Base-by-base conservation (phyloP, 805 yeast genomes). In the Kuraishia borneana region DNA sequence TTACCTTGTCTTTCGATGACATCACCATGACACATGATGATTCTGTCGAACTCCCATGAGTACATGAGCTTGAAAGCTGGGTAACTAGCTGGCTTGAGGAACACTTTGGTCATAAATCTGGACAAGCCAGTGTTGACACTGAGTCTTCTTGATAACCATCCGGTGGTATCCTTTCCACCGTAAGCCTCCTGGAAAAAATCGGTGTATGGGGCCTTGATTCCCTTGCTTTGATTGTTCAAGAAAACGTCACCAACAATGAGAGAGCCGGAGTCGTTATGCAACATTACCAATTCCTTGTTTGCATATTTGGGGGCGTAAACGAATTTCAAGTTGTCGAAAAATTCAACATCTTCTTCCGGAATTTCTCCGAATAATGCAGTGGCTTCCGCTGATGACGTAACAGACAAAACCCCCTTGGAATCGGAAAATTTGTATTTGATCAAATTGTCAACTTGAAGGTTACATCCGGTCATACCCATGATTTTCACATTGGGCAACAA, bases 11-110 rank as follows among this genome's bases (percentile, higher is more conserved):
- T 44, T 17, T 68, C 73, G 36, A 76, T 56, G 8, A 73, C 59
- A 41, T 68, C 68, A 10, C 85, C 85, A 47, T 76, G 84, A 41
- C 78, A 70, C 43, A 65, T 55, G 26, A 77, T 68, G 33, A 73
- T 54, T n/a, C 58, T 55, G 10, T 66, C 65, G 39, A 73, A 65
- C 28, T 67, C 65, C 70, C 70, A 65, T 7, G 44, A 36, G 23
- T 54, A 36, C 16, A 63, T 45, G 19, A 58, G 47, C 20, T 56
- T 40, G 14, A 63, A 54, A 10, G 13, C 34, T 18, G 21, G 31
- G 18, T 18, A 22, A 29, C 29, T 28, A 39, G 38, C 46, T 7
- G 42, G 42, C 5, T 50, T 30, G 21, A 55, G 33, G 30, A 52
- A 20, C 31, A 57, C 36, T 32, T 39, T 46, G 30, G 48, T 54